A percentile compares a stretch with the other conserved stretches of the same genome.
These are phyloP conservation scores for Paraleonurus japonicus DNA, from an alignment of 257 asterid species.

Conservation along the genomic window DNA sequence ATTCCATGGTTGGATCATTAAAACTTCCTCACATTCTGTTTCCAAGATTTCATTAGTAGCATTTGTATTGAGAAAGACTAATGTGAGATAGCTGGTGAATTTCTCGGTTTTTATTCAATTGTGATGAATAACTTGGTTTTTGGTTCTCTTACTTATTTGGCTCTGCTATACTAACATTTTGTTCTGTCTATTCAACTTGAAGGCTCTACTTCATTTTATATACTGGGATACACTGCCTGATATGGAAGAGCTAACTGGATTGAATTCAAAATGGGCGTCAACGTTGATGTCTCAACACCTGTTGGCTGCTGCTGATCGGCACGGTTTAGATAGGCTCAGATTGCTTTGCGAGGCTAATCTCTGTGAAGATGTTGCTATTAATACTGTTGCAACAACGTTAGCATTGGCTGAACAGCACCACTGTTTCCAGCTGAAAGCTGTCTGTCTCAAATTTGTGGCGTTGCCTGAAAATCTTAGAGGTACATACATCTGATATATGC, in stretches of 20 bases:
- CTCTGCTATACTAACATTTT: neutral
- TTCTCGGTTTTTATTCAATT: neutral
- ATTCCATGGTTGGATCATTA: neutral
- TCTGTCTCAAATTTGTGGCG: constrained; percentile 82
- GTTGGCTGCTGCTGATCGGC: constrained; percentile 94
- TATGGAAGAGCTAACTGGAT: constrained; percentile 90
- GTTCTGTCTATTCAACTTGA: constrained; percentile 23
- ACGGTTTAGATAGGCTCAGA: constrained; percentile 87
- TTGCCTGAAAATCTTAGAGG: constrained; percentile 88
- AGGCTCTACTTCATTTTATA: constrained; percentile 89
- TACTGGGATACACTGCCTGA: constrained; percentile 86
- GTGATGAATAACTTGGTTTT: constrained; percentile 4
- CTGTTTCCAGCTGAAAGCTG: constrained; percentile 82
- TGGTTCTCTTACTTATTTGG: neutral
- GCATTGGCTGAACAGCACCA: constrained; percentile 99
- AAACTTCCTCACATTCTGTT: neutral
- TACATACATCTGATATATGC: constrained; percentile 25
- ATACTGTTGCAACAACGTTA: constrained; percentile 93
- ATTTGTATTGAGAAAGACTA: neutral
- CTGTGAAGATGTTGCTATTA: constrained; percentile 80
- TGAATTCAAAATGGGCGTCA: constrained; percentile 78
- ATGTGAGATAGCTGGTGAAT: neutral
- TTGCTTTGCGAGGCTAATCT: constrained; percentile 84
- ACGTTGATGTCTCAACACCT: constrained; percentile 94
- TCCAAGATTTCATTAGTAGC: neutral